phyloP scores from a whole-genome alignment of 2,329 filamentous ascomycete genomes.

The Cladosporium sp. region DNA sequence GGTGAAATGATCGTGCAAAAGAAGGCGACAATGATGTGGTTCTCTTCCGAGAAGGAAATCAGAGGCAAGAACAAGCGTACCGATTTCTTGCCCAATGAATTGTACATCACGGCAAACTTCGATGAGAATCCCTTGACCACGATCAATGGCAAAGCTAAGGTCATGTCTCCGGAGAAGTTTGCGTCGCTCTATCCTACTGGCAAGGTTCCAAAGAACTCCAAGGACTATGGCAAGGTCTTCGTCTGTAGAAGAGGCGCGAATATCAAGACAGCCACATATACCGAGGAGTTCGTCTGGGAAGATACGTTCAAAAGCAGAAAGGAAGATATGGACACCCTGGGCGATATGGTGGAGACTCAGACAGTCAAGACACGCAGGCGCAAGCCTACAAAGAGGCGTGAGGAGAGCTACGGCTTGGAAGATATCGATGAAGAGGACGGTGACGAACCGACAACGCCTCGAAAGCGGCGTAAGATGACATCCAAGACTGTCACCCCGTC shows the following conservation, averaged over 20 bases:
- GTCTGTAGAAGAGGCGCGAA: conserved; percentile 87
- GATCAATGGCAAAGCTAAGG: conserved; percentile 81
- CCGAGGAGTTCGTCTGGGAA: conserved; percentile 89
- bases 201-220: conserved; percentile 66
- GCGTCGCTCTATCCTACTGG: conserved; percentile 67
- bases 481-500: conserved; percentile 42
- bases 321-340: conserved; percentile 61
- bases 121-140: conserved; percentile 83
- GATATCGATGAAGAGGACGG: conserved; percentile 37
- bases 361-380: conserved; percentile 68
- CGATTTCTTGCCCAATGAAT: conserved; percentile 77
- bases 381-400: conserved; percentile 28
- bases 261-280: conserved; percentile 82
- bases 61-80: conserved; percentile 77
- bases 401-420: conserved; percentile 42
- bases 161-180: conserved; percentile 71
- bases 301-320: conserved; percentile 65
- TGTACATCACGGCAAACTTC: conserved; percentile 84
- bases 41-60: conserved; percentile 86
- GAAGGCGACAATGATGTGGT: conserved; percentile 91
- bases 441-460: conserved; percentile 40
- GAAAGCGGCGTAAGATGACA: conserved; percentile 46
- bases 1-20: conserved; percentile 49
- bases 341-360: conserved; percentile 63
- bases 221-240: conserved; percentile 80